Percentiles rank a stretch among this genome's conserved stretches.
Conservation (phyloP, 2,329 filamentous ascomycete genomes). For the Sclerotinia spermophila region DNA sequence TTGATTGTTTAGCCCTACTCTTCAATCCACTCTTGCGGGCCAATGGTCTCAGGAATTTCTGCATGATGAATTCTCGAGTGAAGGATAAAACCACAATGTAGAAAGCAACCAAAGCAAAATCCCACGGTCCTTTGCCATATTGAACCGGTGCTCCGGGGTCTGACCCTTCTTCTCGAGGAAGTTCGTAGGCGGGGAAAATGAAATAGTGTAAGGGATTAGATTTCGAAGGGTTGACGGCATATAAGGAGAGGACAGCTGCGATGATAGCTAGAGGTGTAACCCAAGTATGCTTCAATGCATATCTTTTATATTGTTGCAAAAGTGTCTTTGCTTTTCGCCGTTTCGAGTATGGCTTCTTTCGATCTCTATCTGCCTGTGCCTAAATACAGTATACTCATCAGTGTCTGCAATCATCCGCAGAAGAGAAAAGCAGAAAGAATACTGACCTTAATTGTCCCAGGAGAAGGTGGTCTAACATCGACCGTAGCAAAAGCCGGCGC, state of each 20-base stretch:
- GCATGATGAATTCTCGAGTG: conserved; percentile 93
- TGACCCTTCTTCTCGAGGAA: conserved; percentile 47
- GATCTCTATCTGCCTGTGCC: conserved; percentile 35
- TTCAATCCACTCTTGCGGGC: conserved; percentile 66
- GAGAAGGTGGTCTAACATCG: conserved; percentile 32
- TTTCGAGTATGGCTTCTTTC: conserved; percentile 37
- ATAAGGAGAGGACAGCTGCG: conserved; percentile 59
- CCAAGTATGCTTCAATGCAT: conserved; percentile 55
- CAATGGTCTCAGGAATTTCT: conserved; percentile 76
- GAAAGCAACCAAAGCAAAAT: conserved; percentile 82
- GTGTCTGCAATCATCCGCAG: not conserved
- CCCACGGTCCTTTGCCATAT: conserved; percentile 82
- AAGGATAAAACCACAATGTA: conserved; percentile 88
- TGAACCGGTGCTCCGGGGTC: conserved; percentile 51
- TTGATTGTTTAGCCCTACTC: conserved; percentile 72
- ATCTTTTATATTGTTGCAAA: conserved; percentile 46
- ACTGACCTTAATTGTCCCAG: conserved; percentile 31
- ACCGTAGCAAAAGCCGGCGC: conserved; percentile 48
- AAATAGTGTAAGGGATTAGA: conserved; percentile 77
- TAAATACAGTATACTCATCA: not conserved
- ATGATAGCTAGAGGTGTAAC: conserved; percentile 65
- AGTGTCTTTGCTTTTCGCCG: conserved; percentile 36
- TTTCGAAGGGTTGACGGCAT: conserved; percentile 69
- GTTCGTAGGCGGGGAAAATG: conserved; percentile 84
- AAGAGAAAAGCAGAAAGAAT: not conserved